Evolutionary conservation across 768 basidiomycete species (phyloP).

Genomic region (Gloeopeniophorella convolvens): DNA sequence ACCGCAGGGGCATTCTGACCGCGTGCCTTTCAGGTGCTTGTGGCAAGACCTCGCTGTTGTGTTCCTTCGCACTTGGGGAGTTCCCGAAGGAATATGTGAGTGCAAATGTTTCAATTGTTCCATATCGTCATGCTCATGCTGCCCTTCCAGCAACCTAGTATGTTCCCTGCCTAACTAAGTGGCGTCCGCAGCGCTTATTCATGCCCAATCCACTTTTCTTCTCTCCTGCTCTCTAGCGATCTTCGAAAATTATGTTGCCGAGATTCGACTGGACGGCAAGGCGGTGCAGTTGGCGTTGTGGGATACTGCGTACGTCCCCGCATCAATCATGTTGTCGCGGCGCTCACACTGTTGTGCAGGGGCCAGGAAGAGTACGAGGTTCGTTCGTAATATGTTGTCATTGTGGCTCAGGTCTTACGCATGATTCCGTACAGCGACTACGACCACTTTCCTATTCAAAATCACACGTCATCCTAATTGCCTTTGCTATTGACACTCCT

Average conservation of each 20-base stretch:
- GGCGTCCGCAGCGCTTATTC: too few species aligned
- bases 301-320: constrained; percentile 90
- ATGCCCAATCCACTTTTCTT: too few species aligned
- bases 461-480: constrained; percentile 98
- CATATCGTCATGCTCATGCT: not conserved
- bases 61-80: constrained; percentile 89
- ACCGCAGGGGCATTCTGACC: constrained; percentile 2
- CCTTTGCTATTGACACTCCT: constrained; percentile 92
- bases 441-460: constrained; percentile 97
- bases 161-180: constrained; percentile 23
- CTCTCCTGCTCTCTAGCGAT: constrained; percentile 64
- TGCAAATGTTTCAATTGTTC: constrained; percentile 20
- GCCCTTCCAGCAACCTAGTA: constrained; percentile 41
- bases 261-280: constrained; percentile 96
- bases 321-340: not conserved
- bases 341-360: constrained; percentile 36
- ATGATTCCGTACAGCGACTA: constrained; percentile 52
- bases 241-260: constrained; percentile 98
- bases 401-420: constrained; percentile 5
- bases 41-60: constrained; percentile 89
- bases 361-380: constrained; percentile 99
- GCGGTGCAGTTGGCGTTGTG: constrained; percentile 95
- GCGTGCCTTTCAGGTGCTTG: constrained; percentile 63
- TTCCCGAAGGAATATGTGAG: constrained; percentile 95
- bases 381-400: constrained; percentile 17